These are phyloP conservation scores for Malus fusca DNA, from an alignment of 306 rosid species.

Conservation along the genomic window DNA sequence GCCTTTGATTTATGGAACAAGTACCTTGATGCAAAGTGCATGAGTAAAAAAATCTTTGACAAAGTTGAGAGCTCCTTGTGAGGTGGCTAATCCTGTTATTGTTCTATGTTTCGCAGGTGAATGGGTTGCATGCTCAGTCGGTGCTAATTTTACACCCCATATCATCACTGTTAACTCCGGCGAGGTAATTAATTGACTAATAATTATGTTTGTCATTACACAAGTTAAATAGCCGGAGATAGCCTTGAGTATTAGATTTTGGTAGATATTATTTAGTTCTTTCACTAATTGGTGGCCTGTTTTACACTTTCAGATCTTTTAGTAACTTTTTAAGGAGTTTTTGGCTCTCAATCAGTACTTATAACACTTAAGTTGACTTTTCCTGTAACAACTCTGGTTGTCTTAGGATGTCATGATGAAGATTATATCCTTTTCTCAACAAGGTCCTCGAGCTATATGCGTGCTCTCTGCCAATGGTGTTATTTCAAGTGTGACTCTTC, in stretches of 20 bases:
- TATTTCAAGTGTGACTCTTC: slow-evolving; percentile 86
- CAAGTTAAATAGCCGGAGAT: neutral
- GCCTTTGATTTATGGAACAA: neutral
- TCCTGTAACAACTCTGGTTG: slow-evolving; percentile 12
- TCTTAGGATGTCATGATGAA: slow-evolving; percentile 89
- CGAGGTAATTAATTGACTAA: slow-evolving; percentile 60
- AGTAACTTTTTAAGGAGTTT: neutral
- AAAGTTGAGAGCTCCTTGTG: neutral
- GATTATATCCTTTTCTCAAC: slow-evolving; percentile 95
- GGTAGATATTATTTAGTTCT: neutral
- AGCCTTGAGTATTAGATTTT: slow-evolving; percentile 5
- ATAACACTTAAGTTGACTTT: neutral
- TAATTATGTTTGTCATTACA: slow-evolving; percentile 7
- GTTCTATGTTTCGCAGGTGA: slow-evolving; percentile 47
- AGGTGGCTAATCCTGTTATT: slow-evolving; percentile 4
- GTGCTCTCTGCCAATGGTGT: slow-evolving; percentile 89
- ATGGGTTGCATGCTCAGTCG: slow-evolving; percentile 85
- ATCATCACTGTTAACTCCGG: slow-evolving; percentile 83
- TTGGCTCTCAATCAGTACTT: slow-evolving; percentile 3
- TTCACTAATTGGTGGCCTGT: neutral
- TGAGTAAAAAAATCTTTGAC: neutral
- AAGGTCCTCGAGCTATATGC: slow-evolving; percentile 90
- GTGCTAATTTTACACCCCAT: slow-evolving; percentile 91
- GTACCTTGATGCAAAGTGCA: neutral
- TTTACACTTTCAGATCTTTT: neutral